Evolutionary conservation across 768 basidiomycete genomes (phyloP).

Genomic region (Coprinellus aureogranulatus): DNA sequence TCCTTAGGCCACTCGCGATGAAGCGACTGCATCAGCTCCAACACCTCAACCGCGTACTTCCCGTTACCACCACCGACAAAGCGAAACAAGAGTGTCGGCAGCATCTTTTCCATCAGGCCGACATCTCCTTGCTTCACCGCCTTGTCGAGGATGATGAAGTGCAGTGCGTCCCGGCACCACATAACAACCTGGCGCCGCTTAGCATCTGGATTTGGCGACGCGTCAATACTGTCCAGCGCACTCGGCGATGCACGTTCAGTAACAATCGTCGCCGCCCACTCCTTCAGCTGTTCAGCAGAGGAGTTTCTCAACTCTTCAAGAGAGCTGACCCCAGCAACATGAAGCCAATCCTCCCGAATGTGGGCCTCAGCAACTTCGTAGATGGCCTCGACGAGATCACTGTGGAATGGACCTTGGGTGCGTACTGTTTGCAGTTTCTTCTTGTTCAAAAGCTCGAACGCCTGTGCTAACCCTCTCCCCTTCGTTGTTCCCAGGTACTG

Average conservation of each 20-base stretch:
- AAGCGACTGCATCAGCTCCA: conserved; percentile 33
- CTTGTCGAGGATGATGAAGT: conserved; percentile 32
- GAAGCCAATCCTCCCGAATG: conserved; percentile 31
- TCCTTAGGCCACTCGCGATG: conserved; percentile 28
- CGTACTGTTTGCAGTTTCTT: conserved; percentile 23
- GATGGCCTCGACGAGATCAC: conserved; percentile 34
- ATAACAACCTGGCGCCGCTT: conserved; percentile 24
- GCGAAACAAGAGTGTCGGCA: conserved; percentile 30
- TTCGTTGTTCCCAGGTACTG: conserved; percentile 36
- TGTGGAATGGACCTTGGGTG: conserved; percentile 32
- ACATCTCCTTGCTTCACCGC: conserved; percentile 39
- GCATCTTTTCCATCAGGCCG: conserved; percentile 30
- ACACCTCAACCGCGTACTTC: conserved; percentile 31
- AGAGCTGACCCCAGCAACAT: conserved; percentile 19
- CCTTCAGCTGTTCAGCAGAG: background rate
- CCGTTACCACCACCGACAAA: conserved; percentile 32
- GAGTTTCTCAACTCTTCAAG: conserved; percentile 24
- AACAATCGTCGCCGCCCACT: background rate
- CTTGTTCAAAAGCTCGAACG: conserved; percentile 28
- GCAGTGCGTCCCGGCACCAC: conserved; percentile 35
- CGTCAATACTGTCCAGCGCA: background rate
- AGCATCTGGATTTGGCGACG: conserved; percentile 21
- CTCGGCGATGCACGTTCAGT: background rate
- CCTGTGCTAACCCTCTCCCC: conserved; percentile 25
- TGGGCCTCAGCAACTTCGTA: conserved; percentile 36